phyloP scores from a whole-genome alignment of 768 basidiomycete species.

The Russula sp. region DNA sequence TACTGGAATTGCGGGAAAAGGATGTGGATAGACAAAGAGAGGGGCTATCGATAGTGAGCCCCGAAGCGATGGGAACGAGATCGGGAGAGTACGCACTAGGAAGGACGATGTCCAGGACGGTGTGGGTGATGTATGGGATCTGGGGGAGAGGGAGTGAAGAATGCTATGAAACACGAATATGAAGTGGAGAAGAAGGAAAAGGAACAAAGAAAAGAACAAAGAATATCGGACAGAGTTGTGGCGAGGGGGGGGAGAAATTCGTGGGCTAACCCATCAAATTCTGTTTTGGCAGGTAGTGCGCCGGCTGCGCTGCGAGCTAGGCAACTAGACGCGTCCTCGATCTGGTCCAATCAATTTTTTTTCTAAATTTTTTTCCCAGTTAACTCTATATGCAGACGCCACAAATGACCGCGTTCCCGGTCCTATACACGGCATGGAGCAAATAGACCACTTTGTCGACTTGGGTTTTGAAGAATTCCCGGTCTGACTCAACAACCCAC shows the following conservation, averaged over 20 bases:
- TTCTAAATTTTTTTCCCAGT: not conserved
- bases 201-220: not conserved
- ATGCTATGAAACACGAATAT: not conserved
- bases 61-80: not conserved
- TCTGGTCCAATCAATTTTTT: not conserved
- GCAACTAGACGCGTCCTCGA: not conserved
- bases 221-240: not conserved
- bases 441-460: not conserved
- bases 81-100: not conserved
- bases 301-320: no score
- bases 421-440: not conserved
- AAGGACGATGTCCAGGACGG: not conserved
- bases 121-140: not conserved
- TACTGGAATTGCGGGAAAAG: not conserved
- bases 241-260: slow-evolving; percentile 3
- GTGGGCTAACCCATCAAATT: not conserved
- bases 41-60: not conserved
- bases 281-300: not conserved
- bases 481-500: not conserved
- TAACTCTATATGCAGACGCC: not conserved
- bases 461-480: not conserved
- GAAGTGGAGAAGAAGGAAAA: not conserved
- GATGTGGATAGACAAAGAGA: slow-evolving; percentile 1
- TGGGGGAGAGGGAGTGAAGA: not conserved
- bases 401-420: not conserved